Conservation (phyloP, 2,329 filamentous ascomycete genomes). For the Fusarium globosum region DNA sequence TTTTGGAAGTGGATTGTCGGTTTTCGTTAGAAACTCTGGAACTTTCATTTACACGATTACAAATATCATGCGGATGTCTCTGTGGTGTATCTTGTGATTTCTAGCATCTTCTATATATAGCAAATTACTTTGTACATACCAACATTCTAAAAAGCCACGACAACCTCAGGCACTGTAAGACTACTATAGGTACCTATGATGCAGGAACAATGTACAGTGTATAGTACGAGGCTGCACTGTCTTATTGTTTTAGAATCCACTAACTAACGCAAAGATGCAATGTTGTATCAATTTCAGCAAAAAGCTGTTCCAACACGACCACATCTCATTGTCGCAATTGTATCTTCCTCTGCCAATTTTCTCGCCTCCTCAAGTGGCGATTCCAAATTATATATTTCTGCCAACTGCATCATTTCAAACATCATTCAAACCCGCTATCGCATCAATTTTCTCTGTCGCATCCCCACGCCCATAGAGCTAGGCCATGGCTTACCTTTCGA, state of each 20-base stretch:
- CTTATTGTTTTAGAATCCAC: slow-evolving; percentile 25
- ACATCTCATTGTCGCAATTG: background rate
- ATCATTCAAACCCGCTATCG: background rate
- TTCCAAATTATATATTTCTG: background rate
- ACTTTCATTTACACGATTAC: background rate
- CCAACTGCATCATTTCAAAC: background rate
- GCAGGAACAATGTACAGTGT: slow-evolving; percentile 23
- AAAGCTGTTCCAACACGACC: slow-evolving; percentile 22
- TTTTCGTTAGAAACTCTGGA: background rate
- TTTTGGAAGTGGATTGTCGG: background rate
- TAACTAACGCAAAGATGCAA: slow-evolving; percentile 27
- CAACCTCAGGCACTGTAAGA: background rate
- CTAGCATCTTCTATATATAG: background rate
- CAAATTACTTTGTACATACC: background rate
- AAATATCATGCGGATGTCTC: background rate
- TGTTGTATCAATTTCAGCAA: slow-evolving; percentile 19
- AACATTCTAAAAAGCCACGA: background rate
- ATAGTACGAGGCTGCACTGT: slow-evolving; percentile 27
- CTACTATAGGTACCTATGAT: background rate
- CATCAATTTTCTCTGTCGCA: background rate
- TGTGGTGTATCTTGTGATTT: background rate
- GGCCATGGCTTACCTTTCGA: slow-evolving; percentile 43
- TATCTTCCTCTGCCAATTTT: background rate
- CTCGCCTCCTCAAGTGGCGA: background rate
- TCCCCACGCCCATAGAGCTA: slow-evolving; percentile 10